Evolutionary conservation across 2,329 filamentous ascomycete genomes (phyloP), one percentile per base, ranked within the genome.

Genomic region (Waltergamsia citrina): DNA sequence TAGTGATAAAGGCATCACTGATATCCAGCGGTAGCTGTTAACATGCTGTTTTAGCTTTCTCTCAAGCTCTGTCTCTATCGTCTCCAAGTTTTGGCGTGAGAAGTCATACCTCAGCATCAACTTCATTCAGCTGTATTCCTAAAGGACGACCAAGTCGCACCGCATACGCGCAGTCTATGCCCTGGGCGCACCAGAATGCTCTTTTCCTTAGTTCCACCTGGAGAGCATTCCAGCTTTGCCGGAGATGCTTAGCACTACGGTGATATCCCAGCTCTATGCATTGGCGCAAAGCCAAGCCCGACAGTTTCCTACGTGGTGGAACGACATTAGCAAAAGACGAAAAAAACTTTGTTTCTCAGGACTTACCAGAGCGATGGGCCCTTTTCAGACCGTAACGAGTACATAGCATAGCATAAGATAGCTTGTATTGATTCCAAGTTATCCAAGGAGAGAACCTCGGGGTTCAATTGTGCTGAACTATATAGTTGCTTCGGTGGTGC

Each of bases 281-380:
- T 11, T 30, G n/a, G 6, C 28, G 28, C 18, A 30, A 17, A 10
- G 28, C 28, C 6, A 30, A 18, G 6, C 28, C 28, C 18, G 28
- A 30, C 12, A 30, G 10, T 18, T 30, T 18, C 28, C 29, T 30
- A 18, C 6, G 18, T 10, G 14, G n/a, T 11, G 3, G n/a, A n/a
- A n/a, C n/a, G n/a, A n/a, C n/a, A n/a, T n/a, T n/a, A 15, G 14
- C 14, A 14, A 12, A 7, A 15, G 3, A 12, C 12, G 23, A 9
- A 9, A 9, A 9, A 9, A n/a, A 25, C n/a, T 25, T n/a, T 25
- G 23, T n/a, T 25, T 7, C 14, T 15, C 7, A 18, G 6, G 29
- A 31, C 36, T 36, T 42, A 51, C 51, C 52, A 56, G 4, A 41
- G 34, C 1, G 48, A 52, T 22, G 49, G 36, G 5, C 52, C 53